A percentile compares a stretch with the other conserved stretches of the same genome.
Evolutionary conservation across 495 filamentous ascomycete genomes (phyloP).

Genomic region (Podospora tetraspora): DNA sequence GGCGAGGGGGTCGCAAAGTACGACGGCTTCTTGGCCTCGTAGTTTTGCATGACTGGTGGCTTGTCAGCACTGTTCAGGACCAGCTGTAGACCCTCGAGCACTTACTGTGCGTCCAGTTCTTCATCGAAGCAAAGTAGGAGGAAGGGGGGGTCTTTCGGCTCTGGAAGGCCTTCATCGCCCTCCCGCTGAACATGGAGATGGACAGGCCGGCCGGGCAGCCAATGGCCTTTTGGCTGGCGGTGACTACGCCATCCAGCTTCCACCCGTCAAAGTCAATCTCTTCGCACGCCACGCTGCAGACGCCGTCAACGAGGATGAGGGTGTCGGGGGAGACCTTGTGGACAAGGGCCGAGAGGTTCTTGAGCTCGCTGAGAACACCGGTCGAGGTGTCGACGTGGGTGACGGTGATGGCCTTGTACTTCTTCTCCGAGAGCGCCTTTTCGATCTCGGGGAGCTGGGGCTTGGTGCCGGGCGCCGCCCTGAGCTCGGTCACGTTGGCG

Average conservation of each 20-base stretch:
- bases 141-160: constrained; percentile 69
- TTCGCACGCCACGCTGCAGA: constrained; percentile 94
- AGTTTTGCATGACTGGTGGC: constrained; percentile 83
- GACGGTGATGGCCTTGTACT: constrained; percentile 87
- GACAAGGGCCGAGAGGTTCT: constrained; percentile 74
- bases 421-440: constrained; percentile 76
- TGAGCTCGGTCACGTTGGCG: constrained; percentile 80
- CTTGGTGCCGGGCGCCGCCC: constrained; percentile 79
- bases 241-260: constrained; percentile 88
- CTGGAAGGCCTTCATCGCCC: constrained; percentile 79
- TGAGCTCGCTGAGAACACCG: constrained; percentile 85
- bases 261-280: constrained; percentile 94
- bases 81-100: background rate
- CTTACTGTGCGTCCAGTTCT: constrained; percentile 90
- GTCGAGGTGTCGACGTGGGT: constrained; percentile 98
- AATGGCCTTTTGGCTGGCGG: constrained; percentile 93
- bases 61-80: background rate
- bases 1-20: constrained; percentile 97
- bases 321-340: constrained; percentile 84
- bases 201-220: constrained; percentile 89
- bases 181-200: constrained; percentile 85
- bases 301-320: constrained; percentile 86
- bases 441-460: constrained; percentile 85
- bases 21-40: constrained; percentile 92
- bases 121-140: constrained; percentile 90